Evolutionary conservation across 176 grass and related monocot genomes (phyloP), one percentile per base, ranked within the genome.

Genomic region (Secale cereale): DNA sequence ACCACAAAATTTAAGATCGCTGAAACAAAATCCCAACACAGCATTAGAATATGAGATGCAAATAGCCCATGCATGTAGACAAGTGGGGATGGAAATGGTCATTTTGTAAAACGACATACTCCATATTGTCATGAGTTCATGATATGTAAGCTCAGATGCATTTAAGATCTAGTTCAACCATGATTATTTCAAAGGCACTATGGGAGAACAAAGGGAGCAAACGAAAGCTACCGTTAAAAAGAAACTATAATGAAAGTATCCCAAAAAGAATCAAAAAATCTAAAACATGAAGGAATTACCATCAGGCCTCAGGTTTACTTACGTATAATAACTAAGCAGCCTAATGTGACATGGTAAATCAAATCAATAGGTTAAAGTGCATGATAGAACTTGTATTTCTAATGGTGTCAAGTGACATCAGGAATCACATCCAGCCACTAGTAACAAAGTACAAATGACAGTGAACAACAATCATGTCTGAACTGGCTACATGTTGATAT

Each of bases 1-100:
- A 88, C 77, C 32, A 91, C 86, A 88, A 79, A 92, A 84, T 89
- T 89, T 70, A 94, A 88, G 87, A 99, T 99, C 10, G 83, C 94
- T 94, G 92, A 82, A 91, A 81, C 59, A 71, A 16, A 83, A 85
- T 69, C 31, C 63, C 82, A 60, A 73, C 5, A 83, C 23, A 70
- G 16, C 31, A 57, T 91, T 69, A 84, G 77, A 80, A 19, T 9
- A 33, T 87, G 19, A 76, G 77, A 84, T 37, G 62, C 22, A 70
- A 89, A 63, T 12, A 29, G n/a, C 16, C 59, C 2, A 12, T 48
- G 27, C 46, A 67, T 52, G 52, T 10, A 83, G 66, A 79, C 30
- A 87, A 60, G 37, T 6, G 0, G 15, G 25, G 23, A 77, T 77
- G 23, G 23, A 80, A 14, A 68, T 66, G 20, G 26, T 29, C 7